Evolutionary conservation across 352 stramenopile species (phyloP).

Genomic region (Globisporangium lucens): DNA sequence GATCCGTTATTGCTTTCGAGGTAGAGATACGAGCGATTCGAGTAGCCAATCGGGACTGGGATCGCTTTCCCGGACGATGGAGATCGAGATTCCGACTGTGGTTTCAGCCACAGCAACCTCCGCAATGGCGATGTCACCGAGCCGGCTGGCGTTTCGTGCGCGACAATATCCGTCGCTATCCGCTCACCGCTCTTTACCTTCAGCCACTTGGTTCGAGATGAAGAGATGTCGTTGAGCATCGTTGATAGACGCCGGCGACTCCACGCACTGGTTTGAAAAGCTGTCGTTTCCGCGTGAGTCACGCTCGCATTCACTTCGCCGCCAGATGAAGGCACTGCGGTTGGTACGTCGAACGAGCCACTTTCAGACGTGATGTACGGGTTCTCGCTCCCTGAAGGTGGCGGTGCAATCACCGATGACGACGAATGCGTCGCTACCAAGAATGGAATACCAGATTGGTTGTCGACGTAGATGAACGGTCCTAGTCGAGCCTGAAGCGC

Average conservation of each 20-base stretch:
- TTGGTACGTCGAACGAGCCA: slow-evolving; percentile 53
- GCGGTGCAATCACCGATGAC: slow-evolving; percentile 16
- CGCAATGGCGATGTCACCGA: slow-evolving; percentile 75
- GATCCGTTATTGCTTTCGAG: slow-evolving; percentile 62
- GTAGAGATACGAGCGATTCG: slow-evolving; percentile 81
- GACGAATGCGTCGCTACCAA: slow-evolving; percentile 62
- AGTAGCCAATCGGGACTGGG: slow-evolving; percentile 85
- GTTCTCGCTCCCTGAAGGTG: slow-evolving; percentile 14
- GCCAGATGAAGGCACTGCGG: slow-evolving; percentile 32
- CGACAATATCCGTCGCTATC: slow-evolving; percentile 73
- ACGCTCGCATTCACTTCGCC: slow-evolving; percentile 39
- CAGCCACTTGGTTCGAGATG: slow-evolving; percentile 63
- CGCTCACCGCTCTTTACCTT: slow-evolving; percentile 60
- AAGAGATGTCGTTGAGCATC: slow-evolving; percentile 77
- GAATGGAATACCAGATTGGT: slow-evolving; percentile 83
- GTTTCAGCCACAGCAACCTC: slow-evolving; percentile 74
- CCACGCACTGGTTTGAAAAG: slow-evolving; percentile 56
- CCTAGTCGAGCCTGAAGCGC: slow-evolving; percentile 50
- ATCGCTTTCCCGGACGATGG: slow-evolving; percentile 60
- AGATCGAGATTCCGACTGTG: slow-evolving; percentile 44
- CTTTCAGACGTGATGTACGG: slow-evolving; percentile 17
- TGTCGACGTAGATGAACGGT: slow-evolving; percentile 85
- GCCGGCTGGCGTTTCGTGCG: slow-evolving; percentile 78
- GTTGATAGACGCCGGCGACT: slow-evolving; percentile 64
- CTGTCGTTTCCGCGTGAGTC: slow-evolving; percentile 36